phyloP scores from a whole-genome alignment of 2,329 filamentous ascomycete genomes.

The Fusarium nelsonii region DNA sequence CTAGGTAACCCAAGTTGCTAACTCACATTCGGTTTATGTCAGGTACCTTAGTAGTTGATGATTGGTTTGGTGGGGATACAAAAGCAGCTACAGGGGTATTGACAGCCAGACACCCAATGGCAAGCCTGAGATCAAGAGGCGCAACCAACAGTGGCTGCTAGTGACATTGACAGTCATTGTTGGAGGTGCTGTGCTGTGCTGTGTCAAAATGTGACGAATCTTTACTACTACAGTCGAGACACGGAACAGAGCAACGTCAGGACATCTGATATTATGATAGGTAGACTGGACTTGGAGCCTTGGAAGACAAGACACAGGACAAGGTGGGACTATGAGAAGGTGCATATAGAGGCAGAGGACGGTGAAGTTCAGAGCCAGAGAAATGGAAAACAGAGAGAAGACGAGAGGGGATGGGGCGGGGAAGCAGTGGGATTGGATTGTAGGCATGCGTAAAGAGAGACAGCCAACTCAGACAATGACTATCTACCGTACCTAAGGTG shows the following conservation, averaged over 20 bases:
- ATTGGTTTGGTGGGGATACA: slow-evolving; percentile 7
- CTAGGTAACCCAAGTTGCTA: no score
- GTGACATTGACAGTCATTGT: background rate
- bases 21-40: background rate
- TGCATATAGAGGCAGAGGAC: background rate
- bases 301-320: background rate
- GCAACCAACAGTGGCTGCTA: slow-evolving; percentile 5
- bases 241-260: background rate
- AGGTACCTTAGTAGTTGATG: background rate
- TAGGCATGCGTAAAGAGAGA: background rate
- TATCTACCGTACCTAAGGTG: no score
- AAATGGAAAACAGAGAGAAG: background rate
- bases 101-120: slow-evolving; percentile 17
- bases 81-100: background rate
- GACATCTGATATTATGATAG: background rate
- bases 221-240: slow-evolving; percentile 6
- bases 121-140: slow-evolving; percentile 12
- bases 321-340: background rate
- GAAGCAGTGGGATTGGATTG: background rate
- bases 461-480: no score
- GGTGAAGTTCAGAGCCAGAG: background rate
- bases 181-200: background rate
- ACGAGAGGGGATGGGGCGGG: background rate
- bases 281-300: background rate
- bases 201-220: background rate